Evolutionary conservation across 768 basidiomycete genomes (phyloP), one percentile per base, ranked within the genome.

Genomic region (Pleurotus salmoneostramineus): DNA sequence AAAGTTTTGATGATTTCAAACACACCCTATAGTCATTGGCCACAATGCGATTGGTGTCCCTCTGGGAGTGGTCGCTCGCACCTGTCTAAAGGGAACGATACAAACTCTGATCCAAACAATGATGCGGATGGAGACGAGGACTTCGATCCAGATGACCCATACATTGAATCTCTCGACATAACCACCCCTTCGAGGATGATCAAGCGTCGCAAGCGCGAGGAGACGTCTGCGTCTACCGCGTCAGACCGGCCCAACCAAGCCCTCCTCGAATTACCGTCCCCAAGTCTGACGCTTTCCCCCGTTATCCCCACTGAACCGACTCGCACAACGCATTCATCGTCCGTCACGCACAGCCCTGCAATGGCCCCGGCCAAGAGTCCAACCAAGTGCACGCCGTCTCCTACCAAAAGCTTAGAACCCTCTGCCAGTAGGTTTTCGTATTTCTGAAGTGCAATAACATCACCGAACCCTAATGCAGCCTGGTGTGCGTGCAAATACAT

Each of bases 41-140:
- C 82, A 1, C 52, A 80, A 49, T 83, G 82, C 63, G 74, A 80
- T 60, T 82, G 80, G 80, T 83, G 82, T 59, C 56, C 21, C 21
- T 27, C 58, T 27, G 52, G 59, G 15, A 46, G 59, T 32, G 63
- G 64, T 27, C 61, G 66, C 14, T 63, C 60, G 11, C 67, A 72
- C 57, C 50, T 69, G 11, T 64, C 64, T 34, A 65, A 66, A 33
- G 36, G 36, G 2, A 49, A 49, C 15, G 7, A 49, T 11, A 31
- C 48, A 21, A 8, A 15, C n/a, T 55, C 52, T 52, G 63, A 66
- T 49, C 56, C 51, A 12, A 61, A 58, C 37, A 66, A 66, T 15
- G 67, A 68, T 8, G n/a, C 15, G 50, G 55, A 64, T 55, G 57
- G 55, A 54, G 17, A 33, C 21, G 60, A 57, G 32, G 46, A 46